Conservation (phyloP, 1,139 yeast genomes). For the Casaregolazyma lundiana region DNA sequence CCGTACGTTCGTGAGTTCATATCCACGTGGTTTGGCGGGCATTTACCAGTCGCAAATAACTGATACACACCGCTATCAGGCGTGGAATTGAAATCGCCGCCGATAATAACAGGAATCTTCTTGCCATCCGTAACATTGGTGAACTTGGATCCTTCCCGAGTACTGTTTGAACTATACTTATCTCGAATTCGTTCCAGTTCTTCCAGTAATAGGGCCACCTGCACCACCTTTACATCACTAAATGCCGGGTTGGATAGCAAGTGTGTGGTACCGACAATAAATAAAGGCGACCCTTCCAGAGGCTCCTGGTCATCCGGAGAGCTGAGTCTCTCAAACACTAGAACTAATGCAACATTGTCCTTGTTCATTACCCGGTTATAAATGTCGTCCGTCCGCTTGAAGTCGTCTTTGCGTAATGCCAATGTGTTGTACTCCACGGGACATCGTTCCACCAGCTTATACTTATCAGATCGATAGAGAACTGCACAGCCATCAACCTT, state of each 20-base stretch:
- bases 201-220: conserved; percentile 86
- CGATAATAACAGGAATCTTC: conserved; percentile 69
- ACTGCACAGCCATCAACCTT: conserved; percentile 98
- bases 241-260: conserved; percentile 98
- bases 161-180: conserved; percentile 43
- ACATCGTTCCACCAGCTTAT: conserved; percentile 66
- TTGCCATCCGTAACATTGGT: conserved; percentile 48
- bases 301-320: conserved; percentile 18
- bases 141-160: conserved; percentile 30
- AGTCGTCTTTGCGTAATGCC: conserved; percentile 83
- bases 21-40: conserved; percentile 69
- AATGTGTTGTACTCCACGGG: conserved; percentile 82
- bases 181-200: conserved; percentile 66
- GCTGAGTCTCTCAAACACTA: conserved; percentile 65
- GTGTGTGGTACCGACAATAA: conserved; percentile 85
- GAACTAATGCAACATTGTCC: conserved; percentile 83
- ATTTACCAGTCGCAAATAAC: conserved; percentile 68
- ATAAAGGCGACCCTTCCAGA: conserved; percentile 57
- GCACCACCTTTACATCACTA: conserved; percentile 94
- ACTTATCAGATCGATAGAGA: conserved; percentile 67
- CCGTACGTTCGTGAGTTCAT: conserved; percentile 88
- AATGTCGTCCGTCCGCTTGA: conserved; percentile 89
- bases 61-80: conserved; percentile 88
- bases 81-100: conserved; percentile 96
- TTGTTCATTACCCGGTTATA: conserved; percentile 95